A percentile compares a stretch with the other conserved stretches of the same genome.
Evolutionary conservation across 129 eudicot genomes (phyloP).

Genomic region (Chrysanthemum seticuspe): DNA sequence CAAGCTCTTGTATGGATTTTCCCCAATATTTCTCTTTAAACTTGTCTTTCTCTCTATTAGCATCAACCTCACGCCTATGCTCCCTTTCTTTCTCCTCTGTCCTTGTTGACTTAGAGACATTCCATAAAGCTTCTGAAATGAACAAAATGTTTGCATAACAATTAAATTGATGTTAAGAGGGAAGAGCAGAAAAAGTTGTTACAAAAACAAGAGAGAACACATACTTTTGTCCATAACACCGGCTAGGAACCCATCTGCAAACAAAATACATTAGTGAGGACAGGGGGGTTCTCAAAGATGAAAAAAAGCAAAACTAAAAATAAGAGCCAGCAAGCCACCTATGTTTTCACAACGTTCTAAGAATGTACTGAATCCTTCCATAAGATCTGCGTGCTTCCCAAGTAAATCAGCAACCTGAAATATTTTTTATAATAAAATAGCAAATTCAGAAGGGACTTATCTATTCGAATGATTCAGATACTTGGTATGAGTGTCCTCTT

Average conservation of each 20-base stretch:
- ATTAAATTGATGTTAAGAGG: not conserved
- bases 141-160: conserved; percentile 6
- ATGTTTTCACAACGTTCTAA: conserved; percentile 87
- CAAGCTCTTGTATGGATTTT: conserved; percentile 94
- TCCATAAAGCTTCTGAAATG: conserved; percentile 78
- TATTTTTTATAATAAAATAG: not conserved
- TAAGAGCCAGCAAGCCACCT: conserved; percentile 39
- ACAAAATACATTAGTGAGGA: conserved; percentile 19
- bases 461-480: not conserved
- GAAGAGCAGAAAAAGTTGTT: not conserved
- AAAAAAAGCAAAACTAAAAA: not conserved
- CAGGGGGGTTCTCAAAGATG: not conserved
- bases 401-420: conserved; percentile 91
- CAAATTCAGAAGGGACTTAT: not conserved
- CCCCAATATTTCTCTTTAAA: conserved; percentile 85
- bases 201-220: conserved; percentile 24
- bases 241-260: conserved; percentile 93
- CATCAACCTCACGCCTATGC: conserved; percentile 75
- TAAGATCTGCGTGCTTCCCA: conserved; percentile 87
- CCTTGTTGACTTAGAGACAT: conserved; percentile 58
- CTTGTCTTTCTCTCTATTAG: conserved; percentile 76
- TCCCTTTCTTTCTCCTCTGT: conserved; percentile 83
- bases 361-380: conserved; percentile 94
- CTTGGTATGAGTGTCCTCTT: not conserved
- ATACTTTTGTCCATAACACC: conserved; percentile 98